phyloP scores from a whole-genome alignment of 352 stramenopile species.

The Globisporangium recalcitrans region DNA sequence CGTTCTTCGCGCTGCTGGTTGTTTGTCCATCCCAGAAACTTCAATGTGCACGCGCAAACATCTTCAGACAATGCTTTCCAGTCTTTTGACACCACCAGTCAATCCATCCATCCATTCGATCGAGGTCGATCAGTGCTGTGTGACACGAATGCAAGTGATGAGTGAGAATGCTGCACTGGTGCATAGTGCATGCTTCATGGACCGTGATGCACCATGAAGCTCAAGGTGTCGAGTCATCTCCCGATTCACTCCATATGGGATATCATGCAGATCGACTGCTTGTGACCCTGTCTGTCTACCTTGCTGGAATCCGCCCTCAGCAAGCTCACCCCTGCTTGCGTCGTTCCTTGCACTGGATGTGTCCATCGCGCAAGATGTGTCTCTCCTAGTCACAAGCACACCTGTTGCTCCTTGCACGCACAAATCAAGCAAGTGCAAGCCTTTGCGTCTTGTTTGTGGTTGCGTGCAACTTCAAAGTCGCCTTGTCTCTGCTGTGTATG shows the following conservation, averaged over 20 bases:
- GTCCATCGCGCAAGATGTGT: background rate
- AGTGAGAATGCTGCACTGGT: background rate
- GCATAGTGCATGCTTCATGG: too few relatives aligned
- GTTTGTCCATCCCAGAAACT: background rate
- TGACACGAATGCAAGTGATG: background rate
- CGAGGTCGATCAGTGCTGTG: background rate
- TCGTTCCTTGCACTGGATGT: background rate
- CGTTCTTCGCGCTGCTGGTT: background rate
- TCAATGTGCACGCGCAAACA: background rate
- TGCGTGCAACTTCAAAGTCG: slow-evolving; percentile 11
- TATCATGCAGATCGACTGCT: background rate
- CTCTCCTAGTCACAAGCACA: background rate
- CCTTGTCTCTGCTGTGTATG: slow-evolving; percentile 11
- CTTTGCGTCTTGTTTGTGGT: background rate
- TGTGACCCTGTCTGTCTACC: background rate
- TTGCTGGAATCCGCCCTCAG: background rate
- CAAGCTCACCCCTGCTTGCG: background rate
- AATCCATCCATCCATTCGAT: background rate
- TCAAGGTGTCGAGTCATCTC: too few relatives aligned
- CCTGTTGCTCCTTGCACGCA: background rate
- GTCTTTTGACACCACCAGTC: background rate
- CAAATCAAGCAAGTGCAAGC: background rate
- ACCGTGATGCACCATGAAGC: too few relatives aligned
- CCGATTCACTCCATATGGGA: slow-evolving; percentile 6
- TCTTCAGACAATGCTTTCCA: too few relatives aligned